phyloP scores from a whole-genome alignment of 108 stramenopile genomes.

The Aurantiochytrium sp. region DNA sequence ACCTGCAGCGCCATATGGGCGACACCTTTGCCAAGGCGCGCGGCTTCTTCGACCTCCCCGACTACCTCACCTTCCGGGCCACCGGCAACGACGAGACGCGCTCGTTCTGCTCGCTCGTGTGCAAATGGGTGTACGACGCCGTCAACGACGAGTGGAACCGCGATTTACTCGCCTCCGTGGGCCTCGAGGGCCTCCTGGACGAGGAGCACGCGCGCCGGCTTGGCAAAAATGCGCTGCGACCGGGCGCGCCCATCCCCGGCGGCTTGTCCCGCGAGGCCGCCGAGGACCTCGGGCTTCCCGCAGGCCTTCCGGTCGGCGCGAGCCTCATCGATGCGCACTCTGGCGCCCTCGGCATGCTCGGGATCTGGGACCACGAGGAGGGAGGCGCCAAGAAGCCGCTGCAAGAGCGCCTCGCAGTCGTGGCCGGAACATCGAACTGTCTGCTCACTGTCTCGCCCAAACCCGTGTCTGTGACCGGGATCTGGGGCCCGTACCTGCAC shows the following conservation, averaged over 20 bases:
- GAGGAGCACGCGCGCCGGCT: background rate
- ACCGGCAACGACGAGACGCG: background rate
- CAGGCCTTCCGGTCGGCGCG: background rate
- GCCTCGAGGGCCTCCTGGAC: background rate
- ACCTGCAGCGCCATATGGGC: background rate
- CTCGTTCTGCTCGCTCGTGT: constrained; percentile 23
- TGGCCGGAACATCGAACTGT: constrained; percentile 36
- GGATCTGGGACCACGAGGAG: background rate
- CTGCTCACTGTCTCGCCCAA: background rate
- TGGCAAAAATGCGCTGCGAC: background rate
- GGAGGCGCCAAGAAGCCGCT: background rate
- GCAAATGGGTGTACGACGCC: constrained; percentile 35
- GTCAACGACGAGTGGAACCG: constrained; percentile 19
- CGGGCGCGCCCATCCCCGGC: background rate
- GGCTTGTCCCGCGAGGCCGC: background rate
- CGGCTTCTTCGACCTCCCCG: constrained; percentile 8
- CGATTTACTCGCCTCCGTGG: background rate
- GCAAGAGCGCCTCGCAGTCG: background rate
- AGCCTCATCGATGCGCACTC: constrained; percentile 35
- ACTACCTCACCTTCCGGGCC: constrained; percentile 31
- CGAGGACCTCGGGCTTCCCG: background rate
- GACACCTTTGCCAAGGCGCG: background rate
- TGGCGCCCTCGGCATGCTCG: constrained; percentile 21
- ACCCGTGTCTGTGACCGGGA: background rate
- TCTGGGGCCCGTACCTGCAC: constrained; percentile 10